Conservation (phyloP, 208 protist genomes). For the Crithidia sp. region DNA sequence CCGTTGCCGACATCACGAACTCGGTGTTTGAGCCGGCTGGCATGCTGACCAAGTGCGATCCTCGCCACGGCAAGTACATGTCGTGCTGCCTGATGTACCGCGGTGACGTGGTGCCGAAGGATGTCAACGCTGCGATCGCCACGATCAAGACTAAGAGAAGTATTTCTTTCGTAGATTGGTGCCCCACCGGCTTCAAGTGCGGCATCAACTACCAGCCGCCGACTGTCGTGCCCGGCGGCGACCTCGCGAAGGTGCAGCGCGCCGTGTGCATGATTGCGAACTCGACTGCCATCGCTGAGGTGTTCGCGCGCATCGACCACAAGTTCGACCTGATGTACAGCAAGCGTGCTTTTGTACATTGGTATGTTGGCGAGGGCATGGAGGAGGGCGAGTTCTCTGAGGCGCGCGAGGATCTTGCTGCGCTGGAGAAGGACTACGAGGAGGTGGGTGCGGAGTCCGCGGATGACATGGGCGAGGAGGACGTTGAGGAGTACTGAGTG, state of each 20-base stretch:
- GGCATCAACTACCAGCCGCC: constrained; percentile 99
- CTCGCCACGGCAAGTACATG: constrained; percentile 97
- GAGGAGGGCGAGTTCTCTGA: constrained; percentile 97
- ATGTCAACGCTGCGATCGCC: constrained; percentile 94
- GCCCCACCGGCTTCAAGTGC: constrained; percentile 98
- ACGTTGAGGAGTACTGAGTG: constrained; percentile 95
- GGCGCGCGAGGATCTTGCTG: constrained; percentile 95
- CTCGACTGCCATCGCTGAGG: constrained; percentile 93
- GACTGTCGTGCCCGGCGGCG: constrained; percentile 94
- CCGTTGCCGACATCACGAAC: constrained; percentile 94
- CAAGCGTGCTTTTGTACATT: constrained; percentile 93
- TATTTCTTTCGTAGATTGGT: constrained; percentile 98
- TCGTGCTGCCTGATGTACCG: constrained; percentile 98
- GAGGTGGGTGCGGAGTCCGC: constrained; percentile 72
- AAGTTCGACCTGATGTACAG: constrained; percentile 94
- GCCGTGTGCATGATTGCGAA: constrained; percentile 96
- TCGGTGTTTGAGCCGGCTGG: constrained; percentile 94
- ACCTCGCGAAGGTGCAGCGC: constrained; percentile 94
- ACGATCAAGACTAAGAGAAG: constrained; percentile 96
- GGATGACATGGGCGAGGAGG: constrained; percentile 93
- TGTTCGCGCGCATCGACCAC: constrained; percentile 94
- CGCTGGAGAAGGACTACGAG: constrained; percentile 98
- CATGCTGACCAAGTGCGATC: constrained; percentile 97
- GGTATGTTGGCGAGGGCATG: constrained; percentile 96
- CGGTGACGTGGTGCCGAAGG: constrained; percentile 97